These are phyloP conservation scores for Pseudozyma thailandica DNA, from an alignment of 1,284 basidiomycete genomes.

Conservation along the genomic window DNA sequence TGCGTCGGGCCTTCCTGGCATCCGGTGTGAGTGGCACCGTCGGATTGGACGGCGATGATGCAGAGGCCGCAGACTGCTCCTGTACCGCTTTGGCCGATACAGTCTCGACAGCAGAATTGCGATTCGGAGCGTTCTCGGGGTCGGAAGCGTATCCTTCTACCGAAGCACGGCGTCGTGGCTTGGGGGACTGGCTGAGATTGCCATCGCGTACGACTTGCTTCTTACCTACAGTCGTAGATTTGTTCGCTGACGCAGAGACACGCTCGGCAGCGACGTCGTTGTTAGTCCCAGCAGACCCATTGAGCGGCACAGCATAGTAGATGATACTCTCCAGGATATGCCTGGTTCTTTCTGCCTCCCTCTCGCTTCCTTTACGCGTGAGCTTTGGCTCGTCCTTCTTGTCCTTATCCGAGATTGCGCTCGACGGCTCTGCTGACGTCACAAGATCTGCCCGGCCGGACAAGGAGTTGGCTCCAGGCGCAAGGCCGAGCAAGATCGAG, in stretches of 20 bases:
- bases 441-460: conserved; percentile 20
- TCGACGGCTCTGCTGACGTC: conserved; percentile 1
- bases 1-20: conserved; percentile 23
- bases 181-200: conserved; percentile 10
- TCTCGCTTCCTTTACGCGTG: conserved; percentile 21
- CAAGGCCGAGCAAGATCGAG: conserved; percentile 37
- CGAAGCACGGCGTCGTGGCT: conserved; percentile 16
- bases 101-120: background rate
- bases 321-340: conserved; percentile 33
- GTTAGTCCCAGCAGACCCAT: no score
- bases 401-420: background rate
- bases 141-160: conserved; percentile 41
- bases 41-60: background rate
- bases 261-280: no score
- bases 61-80: background rate
- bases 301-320: conserved; percentile 33
- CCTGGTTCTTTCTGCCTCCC: conserved; percentile 28
- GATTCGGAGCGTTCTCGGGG: conserved; percentile 27
- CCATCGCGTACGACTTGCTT: background rate
- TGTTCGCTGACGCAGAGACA: no score
- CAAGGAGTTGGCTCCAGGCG: conserved; percentile 36
- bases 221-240: background rate
- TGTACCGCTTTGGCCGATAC: background rate
- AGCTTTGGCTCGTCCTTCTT: conserved; percentile 13
- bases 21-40: conserved; percentile 6